Evolutionary conservation across 345 rosid genomes (phyloP).

Genomic region (Syzygium aromaticum): DNA sequence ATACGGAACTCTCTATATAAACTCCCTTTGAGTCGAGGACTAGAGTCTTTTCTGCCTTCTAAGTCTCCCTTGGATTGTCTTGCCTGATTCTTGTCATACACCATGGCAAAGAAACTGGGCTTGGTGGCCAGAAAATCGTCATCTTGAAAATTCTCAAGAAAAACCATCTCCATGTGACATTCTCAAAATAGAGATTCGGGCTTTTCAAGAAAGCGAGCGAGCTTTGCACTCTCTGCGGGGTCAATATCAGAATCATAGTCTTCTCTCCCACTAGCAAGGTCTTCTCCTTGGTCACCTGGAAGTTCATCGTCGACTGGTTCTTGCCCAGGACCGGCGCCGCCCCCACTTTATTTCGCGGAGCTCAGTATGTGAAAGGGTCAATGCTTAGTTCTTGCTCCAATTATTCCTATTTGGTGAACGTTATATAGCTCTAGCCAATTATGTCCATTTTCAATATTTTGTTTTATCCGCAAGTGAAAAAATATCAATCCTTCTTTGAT

Average conservation of each 20-base stretch:
- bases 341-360: not conserved
- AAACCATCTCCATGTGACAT: slow-evolving; percentile 27
- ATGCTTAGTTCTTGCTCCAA: not conserved
- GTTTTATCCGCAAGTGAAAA: not conserved
- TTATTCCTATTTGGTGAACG: not conserved
- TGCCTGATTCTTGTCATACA: not conserved
- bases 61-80: not conserved
- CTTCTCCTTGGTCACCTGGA: slow-evolving; percentile 28
- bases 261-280: slow-evolving; percentile 27
- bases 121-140: slow-evolving; percentile 22
- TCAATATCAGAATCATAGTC: slow-evolving; percentile 18
- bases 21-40: not conserved
- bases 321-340: slow-evolving; percentile 5
- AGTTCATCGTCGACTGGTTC: slow-evolving; percentile 8
- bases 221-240: slow-evolving; percentile 28
- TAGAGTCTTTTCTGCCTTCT: not conserved
- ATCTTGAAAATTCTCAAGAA: slow-evolving; percentile 18
- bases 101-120: slow-evolving; percentile 17
- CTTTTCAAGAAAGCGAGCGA: slow-evolving; percentile 36
- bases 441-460: not conserved
- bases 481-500: not conserved
- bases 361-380: not conserved
- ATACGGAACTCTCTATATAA: not conserved
- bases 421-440: not conserved
- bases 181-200: slow-evolving; percentile 24